Evolutionary conservation across 2,329 filamentous ascomycete species (phyloP), one percentile per base, ranked within the genome.

Genomic region (Phoma sp.): DNA sequence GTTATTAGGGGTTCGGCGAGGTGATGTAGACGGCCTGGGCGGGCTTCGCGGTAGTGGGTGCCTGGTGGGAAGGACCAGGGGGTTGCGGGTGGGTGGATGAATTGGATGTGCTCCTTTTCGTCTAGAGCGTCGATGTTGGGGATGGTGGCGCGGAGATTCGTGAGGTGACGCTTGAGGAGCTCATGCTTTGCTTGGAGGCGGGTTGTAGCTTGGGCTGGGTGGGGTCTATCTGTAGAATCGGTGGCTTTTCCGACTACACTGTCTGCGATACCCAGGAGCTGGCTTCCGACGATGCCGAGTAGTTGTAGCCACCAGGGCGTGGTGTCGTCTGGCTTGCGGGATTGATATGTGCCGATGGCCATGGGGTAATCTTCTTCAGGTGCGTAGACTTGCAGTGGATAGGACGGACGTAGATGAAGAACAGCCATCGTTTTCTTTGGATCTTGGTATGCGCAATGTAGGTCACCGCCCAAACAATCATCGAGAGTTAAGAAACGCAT

Each of bases 401-500:
- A 53, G 4, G 43, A 31, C 0, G 37, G 43, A 5, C 50, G 43
- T 17, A 43, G 43, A 22, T 53, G 43, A 0, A 47, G 10, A 7
- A 53, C 13, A 13, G 43, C 41, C 7, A 53, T 7, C 4, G 43
- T 53, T 9, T 37, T 24, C 12, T 53, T 37, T 1, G 36, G 36
- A 10, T 43, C 43, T n/a, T 54, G 43, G 25, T 43, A 54, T 6
- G 48, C 9, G 13, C 38, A 43, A 6, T 44, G 44, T n/a, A 43
- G 21, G 7, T 54, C 43, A 13, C 38, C 27, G 3, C 43, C 38
- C 10, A 44, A 38, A 27, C 39, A 46, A 2, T 48, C 32, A 5
- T 54, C 19, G 1, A 44, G 38, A 27, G 24, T 38, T 12, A 43
- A 13, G 25, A 48, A 54, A 13, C 32, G 51, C 44, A 54, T 54